Evolutionary conservation across 371 early-diverging fungal species (phyloP), one percentile per base, ranked within the genome.

Genomic region (Cladochytrium tenue): DNA sequence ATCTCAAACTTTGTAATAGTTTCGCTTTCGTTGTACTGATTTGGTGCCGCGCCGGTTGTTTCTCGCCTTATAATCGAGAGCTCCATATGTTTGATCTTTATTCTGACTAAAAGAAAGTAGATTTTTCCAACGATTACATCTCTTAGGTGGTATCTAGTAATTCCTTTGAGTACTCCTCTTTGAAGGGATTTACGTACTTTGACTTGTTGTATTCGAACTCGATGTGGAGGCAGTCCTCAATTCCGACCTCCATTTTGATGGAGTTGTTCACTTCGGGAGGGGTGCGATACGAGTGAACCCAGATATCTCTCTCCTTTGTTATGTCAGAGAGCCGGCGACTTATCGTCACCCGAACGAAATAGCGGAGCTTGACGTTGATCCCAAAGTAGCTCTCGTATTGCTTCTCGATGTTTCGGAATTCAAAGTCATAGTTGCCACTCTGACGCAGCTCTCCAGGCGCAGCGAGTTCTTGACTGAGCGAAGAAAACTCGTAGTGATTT

Each of bases 61-160:
- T 98, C 99, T n/a, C 97, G 85, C 32, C 97, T 88, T 58, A 97
- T 94, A 67, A 98, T 97, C 25, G 95, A 93, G 35, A 98, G 86
- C 72, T 98, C 99, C 97, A 98, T 97, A 67, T 96, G 92, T 72
- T 96, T 97, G 78, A 98, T 95, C 80, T 97, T 97, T 75, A 98
- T 97, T 58, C 98, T 93, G n/a, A 98, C 98, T 33, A 98, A 83
- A 57, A 97, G 77, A 77, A 98, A 98, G 81, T 95, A 96, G 69
- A 98, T 96, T 73, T 96, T 96, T 63, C 99, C 99, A 25, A 97
- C 95, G 73, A 98, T 98, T 2, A 96, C 97, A 73, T 97, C 99
- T 70, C 95, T 93, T 56, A 98, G 79, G 74, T 96, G 94, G 77
- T 96, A 97, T 69, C 79, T 81, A 31, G 25, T n/a, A n/a, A n/a